These are phyloP conservation scores for Diplodia corticola DNA, from an alignment of 2,329 filamentous ascomycete genomes.

Conservation along the genomic window DNA sequence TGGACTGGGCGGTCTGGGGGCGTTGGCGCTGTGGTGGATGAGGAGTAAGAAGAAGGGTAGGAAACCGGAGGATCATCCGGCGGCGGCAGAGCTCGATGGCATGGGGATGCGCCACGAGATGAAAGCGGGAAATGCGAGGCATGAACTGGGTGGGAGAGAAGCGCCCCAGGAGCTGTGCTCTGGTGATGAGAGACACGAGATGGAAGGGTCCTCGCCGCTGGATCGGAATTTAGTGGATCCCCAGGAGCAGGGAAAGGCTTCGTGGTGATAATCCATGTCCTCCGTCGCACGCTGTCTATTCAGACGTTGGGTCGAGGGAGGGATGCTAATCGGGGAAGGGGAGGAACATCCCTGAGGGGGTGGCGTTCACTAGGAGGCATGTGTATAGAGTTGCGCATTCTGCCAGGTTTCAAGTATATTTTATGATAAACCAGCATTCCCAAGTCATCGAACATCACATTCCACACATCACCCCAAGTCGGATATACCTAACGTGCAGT, in stretches of 20 bases:
- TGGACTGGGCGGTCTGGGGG: not conserved
- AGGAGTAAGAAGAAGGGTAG: not conserved
- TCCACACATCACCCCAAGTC: too few species aligned
- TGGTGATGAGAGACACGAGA: slow-evolving; percentile 6
- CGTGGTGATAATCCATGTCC: not conserved
- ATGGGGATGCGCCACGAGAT: slow-evolving; percentile 4
- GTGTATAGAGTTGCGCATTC: too few species aligned
- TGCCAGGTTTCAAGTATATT: too few species aligned
- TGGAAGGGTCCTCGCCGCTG: slow-evolving; percentile 12
- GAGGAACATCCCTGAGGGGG: too few species aligned
- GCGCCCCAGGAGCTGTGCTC: slow-evolving; percentile 8
- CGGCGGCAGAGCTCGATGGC: not conserved
- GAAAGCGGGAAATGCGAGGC: not conserved
- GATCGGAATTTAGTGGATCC: not conserved
- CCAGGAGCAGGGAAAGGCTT: not conserved
- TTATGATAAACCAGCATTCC: too few species aligned
- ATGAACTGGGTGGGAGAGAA: not conserved
- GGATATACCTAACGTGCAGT: too few species aligned
- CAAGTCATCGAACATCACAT: too few species aligned
- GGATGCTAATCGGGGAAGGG: too few species aligned
- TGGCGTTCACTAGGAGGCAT: too few species aligned
- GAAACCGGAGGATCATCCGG: not conserved
- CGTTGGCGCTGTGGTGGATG: not conserved
- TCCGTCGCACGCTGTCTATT: not conserved
- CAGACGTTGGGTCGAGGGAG: too few species aligned